A percentile compares a stretch with the other conserved stretches of the same genome.
phyloP scores from a whole-genome alignment of 225 moss, liverwort and hornwort genomes.

The Marchantia polymorpha region DNA sequence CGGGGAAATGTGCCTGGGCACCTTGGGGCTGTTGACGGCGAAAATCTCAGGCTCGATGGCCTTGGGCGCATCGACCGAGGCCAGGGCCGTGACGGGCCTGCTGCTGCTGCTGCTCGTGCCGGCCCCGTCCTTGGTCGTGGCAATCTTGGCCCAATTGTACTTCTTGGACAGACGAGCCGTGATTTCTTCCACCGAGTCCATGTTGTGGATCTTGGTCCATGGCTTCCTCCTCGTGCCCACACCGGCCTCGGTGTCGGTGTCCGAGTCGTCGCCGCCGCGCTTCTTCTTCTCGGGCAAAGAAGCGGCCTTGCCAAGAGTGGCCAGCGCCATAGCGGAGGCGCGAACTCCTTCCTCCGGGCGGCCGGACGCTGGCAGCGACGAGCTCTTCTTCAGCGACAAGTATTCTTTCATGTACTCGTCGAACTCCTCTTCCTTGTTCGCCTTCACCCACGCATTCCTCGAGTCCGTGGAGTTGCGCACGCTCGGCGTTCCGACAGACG shows the following conservation, averaged over 20 bases:
- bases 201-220: not conserved
- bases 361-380: conserved; percentile 20
- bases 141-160: conserved; percentile 16
- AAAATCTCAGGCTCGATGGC: not conserved
- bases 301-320: not conserved
- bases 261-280: not conserved
- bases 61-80: not conserved
- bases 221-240: conserved; percentile 6
- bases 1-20: not conserved
- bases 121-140: not conserved
- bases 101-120: not conserved
- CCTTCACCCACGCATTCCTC: conserved; percentile 6
- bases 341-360: not conserved
- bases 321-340: not conserved
- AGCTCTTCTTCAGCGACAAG: conserved; percentile 24
- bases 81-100: not conserved
- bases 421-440: conserved; percentile 13
- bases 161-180: conserved; percentile 38
- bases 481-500: not conserved
- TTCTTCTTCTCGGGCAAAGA: not conserved
- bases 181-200: conserved; percentile 34
- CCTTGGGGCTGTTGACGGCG: not conserved
- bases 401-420: conserved; percentile 26
- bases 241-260: conserved; percentile 5
- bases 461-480: not conserved